Percentiles rank a stretch among this genome's conserved stretches.
Conservation (phyloP, 352 stramenopile genomes). For the Thraustochytrium striatum region DNA sequence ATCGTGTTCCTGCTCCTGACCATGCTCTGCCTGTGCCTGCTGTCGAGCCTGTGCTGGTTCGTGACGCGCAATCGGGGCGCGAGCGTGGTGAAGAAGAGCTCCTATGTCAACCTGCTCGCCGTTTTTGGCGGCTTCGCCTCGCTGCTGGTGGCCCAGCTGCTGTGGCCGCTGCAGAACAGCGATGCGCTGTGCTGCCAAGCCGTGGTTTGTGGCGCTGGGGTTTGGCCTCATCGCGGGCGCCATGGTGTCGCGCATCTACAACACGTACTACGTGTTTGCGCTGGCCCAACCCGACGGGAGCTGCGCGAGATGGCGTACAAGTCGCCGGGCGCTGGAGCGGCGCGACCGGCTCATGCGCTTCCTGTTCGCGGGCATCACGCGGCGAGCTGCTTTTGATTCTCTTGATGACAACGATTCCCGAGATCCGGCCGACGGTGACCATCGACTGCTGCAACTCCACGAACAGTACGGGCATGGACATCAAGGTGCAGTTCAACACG, state of each 20-base stretch:
- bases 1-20: too few relatives aligned
- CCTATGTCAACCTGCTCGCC: neutral
- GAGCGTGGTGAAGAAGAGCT: neutral
- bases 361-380: conserved; percentile 17
- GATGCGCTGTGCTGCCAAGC: conserved; percentile 6
- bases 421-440: neutral
- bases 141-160: conserved; percentile 3
- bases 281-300: neutral
- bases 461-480: too few relatives aligned
- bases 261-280: conserved; percentile 19
- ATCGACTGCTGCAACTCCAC: conserved; percentile 1
- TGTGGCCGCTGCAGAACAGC: conserved; percentile 23
- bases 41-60: too few relatives aligned
- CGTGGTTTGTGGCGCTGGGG: conserved; percentile 45
- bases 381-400: conserved; percentile 20
- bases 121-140: neutral
- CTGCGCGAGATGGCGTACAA: conserved; percentile 9
- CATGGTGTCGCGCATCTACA: neutral
- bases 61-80: neutral
- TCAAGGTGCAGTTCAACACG: neutral
- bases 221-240: conserved; percentile 25
- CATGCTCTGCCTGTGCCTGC: too few relatives aligned
- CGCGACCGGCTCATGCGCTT: neutral
- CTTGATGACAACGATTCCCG: conserved; percentile 9
- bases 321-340: neutral